Evolutionary conservation across 1,284 basidiomycete genomes (phyloP).

Genomic region (Malassezia brasiliensis): DNA sequence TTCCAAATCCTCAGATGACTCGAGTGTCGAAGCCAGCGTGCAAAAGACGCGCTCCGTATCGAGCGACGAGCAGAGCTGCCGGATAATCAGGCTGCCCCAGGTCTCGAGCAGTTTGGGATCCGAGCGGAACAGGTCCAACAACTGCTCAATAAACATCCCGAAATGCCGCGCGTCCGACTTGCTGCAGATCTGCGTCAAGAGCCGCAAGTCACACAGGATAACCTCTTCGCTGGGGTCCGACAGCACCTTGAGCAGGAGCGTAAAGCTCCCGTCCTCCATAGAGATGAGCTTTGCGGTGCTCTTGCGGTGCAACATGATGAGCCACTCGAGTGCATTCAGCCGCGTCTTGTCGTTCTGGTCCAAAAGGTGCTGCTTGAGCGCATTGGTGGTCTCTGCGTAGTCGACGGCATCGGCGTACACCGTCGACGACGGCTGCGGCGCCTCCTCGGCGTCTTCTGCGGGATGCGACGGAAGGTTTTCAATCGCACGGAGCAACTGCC

Average conservation of each 20-base stretch:
- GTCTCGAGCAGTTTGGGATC: constrained; percentile 82
- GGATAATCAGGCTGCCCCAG: constrained; percentile 86
- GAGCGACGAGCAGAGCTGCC: constrained; percentile 84
- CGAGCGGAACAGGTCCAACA: constrained; percentile 74
- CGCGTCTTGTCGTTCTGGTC: constrained; percentile 94
- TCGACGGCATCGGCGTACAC: constrained; percentile 57
- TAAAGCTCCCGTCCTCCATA: constrained; percentile 93
- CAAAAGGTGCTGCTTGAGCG: constrained; percentile 82
- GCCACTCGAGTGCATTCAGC: constrained; percentile 90
- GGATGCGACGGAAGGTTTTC: constrained; percentile 67
- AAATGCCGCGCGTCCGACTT: constrained; percentile 94
- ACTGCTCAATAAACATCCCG: constrained; percentile 69
- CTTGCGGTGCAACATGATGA: constrained; percentile 96
- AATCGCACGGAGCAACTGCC: constrained; percentile 71
- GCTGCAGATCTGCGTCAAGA: constrained; percentile 84
- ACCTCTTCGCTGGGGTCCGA: constrained; percentile 96
- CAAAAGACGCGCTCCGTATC: constrained; percentile 93
- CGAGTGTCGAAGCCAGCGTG: constrained; percentile 89
- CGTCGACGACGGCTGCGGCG: constrained; percentile 20
- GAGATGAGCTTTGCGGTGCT: constrained; percentile 92
- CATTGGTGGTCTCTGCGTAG: constrained; percentile 81
- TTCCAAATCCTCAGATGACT: constrained; percentile 97
- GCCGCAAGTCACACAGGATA: constrained; percentile 87
- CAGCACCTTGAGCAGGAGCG: constrained; percentile 83
- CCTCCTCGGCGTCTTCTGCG: constrained; percentile 49